Evolutionary conservation across 257 asterid genomes (phyloP).

Genomic region (Salvia splendens): DNA sequence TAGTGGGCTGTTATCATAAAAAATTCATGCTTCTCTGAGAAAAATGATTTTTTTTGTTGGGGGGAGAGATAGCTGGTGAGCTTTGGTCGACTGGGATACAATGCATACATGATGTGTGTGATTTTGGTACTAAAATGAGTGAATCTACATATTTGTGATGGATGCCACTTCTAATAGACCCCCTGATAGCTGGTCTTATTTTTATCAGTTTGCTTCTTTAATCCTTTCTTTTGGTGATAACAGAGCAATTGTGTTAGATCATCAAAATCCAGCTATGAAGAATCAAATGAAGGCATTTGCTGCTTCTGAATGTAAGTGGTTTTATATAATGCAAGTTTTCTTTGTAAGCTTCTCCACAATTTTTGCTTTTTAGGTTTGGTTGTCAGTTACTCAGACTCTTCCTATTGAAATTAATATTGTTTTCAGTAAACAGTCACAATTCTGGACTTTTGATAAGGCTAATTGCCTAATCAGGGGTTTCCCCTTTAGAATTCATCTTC

Average conservation of each 20-base stretch:
- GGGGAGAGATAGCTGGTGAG: neutral
- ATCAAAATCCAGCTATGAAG: constrained; percentile 72
- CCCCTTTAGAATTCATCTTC: neutral
- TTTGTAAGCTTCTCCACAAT: constrained; percentile 20
- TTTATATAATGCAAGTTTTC: constrained; percentile 19
- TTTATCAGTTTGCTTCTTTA: constrained; percentile 18
- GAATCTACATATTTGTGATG: constrained; percentile 9
- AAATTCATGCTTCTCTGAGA: constrained; percentile 9
- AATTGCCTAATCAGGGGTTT: constrained; percentile 5
- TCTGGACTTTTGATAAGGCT: neutral
- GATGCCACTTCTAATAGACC: neutral
- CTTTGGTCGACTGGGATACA: constrained; percentile 16
- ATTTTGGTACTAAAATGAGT: constrained; percentile 7
- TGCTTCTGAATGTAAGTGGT: constrained; percentile 78
- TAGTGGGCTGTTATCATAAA: constrained; percentile 10
- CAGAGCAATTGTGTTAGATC: constrained; percentile 94
- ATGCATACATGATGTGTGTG: neutral
- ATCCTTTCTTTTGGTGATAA: constrained; percentile 38
- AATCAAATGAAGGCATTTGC: constrained; percentile 71
- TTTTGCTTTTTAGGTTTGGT: constrained; percentile 20
- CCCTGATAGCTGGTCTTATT: constrained; percentile 10
- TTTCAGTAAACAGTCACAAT: neutral
- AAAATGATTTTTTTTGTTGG: neutral
- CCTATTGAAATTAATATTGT: constrained; percentile 18
- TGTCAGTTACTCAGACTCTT: neutral